Percentiles rank a stretch among this genome's conserved stretches.
Evolutionary conservation across 1,284 basidiomycete species (phyloP).

Genomic region (Trametes polyzona): DNA sequence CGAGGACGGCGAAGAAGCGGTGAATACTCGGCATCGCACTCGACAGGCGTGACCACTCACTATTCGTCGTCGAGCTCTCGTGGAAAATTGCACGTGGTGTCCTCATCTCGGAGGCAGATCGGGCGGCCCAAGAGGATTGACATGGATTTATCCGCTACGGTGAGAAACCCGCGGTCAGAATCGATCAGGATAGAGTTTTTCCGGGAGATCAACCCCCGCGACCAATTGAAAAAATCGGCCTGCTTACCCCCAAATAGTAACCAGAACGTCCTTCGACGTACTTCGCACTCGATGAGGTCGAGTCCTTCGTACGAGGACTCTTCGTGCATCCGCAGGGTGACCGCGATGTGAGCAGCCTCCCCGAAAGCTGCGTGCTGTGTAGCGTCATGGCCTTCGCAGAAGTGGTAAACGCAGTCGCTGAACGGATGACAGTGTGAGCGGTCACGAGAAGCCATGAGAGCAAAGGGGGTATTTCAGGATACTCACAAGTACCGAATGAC

Average conservation of each 20-base stretch:
- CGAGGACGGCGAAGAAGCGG: slow-evolving; percentile 36
- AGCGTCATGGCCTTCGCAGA: slow-evolving; percentile 84
- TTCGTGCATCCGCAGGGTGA: slow-evolving; percentile 82
- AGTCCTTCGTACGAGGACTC: slow-evolving; percentile 79
- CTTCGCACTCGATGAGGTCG: slow-evolving; percentile 84
- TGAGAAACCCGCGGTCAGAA: slow-evolving; percentile 16
- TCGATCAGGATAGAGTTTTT: slow-evolving; percentile 24
- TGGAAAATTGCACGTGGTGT: slow-evolving; percentile 85
- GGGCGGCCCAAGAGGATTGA: slow-evolving; percentile 80
- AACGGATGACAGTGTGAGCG: slow-evolving; percentile 11
- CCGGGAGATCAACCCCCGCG: slow-evolving; percentile 19
- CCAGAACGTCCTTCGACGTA: slow-evolving; percentile 84
- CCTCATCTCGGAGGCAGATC: slow-evolving; percentile 83
- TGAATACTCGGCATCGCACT: slow-evolving; percentile 37
- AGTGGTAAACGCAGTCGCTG: slow-evolving; percentile 82
- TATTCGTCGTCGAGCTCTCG: slow-evolving; percentile 86
- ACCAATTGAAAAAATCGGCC: slow-evolving; percentile 13
- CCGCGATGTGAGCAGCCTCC: slow-evolving; percentile 79
- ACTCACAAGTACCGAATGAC: slow-evolving; percentile 84
- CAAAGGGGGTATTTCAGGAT: slow-evolving; percentile 6
- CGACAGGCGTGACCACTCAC: slow-evolving; percentile 49
- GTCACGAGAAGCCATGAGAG: slow-evolving; percentile 11
- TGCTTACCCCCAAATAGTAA: slow-evolving; percentile 77
- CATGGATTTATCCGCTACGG: slow-evolving; percentile 84
- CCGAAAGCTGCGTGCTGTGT: slow-evolving; percentile 86